Conservation (phyloP, 2,329 filamentous ascomycete genomes). For the Trichoderma asperellum region DNA sequence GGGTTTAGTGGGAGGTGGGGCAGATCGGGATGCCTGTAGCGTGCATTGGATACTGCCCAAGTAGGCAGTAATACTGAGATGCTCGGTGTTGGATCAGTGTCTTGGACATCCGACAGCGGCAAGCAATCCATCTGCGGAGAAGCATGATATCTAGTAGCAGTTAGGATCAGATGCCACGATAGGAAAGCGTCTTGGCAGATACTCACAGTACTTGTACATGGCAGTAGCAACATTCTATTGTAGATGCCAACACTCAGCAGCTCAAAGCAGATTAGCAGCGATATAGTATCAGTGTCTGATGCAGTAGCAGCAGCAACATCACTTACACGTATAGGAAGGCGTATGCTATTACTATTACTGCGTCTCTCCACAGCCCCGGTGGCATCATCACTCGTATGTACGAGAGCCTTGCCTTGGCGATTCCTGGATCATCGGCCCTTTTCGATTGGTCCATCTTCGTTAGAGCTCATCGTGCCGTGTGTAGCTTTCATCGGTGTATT, state of each 20-base stretch:
- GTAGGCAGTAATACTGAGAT: constrained; percentile 19
- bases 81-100: background rate
- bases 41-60: constrained; percentile 4
- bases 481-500: background rate
- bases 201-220: too few species aligned
- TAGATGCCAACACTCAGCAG: background rate
- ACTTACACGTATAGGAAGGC: background rate
- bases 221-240: background rate
- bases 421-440: background rate
- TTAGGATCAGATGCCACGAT: background rate
- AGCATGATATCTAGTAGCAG: background rate
- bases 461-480: background rate
- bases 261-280: too few species aligned
- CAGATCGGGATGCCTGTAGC: background rate
- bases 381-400: background rate
- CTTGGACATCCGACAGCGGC: constrained; percentile 15
- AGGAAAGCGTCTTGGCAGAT: background rate
- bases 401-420: background rate
- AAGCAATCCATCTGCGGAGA: background rate
- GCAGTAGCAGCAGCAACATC: background rate
- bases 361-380: background rate
- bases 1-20: background rate
- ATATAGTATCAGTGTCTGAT: too few species aligned
- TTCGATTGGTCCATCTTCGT: background rate
- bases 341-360: background rate